Percentiles rank a stretch among this genome's conserved stretches.
Evolutionary conservation across 805 yeast genomes (phyloP).

Genomic region (Saccharomycopsis selenospora): DNA sequence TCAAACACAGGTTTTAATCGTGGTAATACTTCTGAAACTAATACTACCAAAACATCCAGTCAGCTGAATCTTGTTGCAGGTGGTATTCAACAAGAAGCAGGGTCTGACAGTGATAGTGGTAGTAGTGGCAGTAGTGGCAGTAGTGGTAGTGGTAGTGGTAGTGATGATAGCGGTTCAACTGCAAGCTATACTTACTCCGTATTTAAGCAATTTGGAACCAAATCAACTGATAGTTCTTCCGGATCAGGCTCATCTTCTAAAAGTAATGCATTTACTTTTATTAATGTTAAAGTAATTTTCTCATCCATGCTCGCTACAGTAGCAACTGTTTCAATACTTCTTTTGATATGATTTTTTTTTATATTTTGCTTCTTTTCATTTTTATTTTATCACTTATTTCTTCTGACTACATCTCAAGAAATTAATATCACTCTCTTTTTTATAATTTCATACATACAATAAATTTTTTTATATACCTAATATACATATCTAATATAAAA

Average conservation of each 20-base stretch:
- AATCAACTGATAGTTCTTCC: neutral
- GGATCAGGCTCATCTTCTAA: neutral
- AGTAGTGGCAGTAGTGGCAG: neutral
- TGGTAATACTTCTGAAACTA: conserved; percentile 22
- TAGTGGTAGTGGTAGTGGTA: conserved; percentile 1
- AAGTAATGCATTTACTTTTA: neutral
- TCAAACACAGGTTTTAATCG: conserved; percentile 65
- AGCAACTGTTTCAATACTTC: too few species aligned
- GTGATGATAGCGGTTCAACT: neutral
- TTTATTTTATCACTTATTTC: too few species aligned
- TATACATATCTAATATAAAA: too few species aligned
- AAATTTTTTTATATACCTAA: too few species aligned
- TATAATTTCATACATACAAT: too few species aligned
- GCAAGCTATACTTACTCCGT: conserved; percentile 11
- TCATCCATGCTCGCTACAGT: too few species aligned
- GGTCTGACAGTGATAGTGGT: conserved; percentile 7
- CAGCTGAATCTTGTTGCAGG: neutral
- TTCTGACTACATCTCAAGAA: too few species aligned
- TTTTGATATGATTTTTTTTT: too few species aligned
- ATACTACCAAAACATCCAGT: conserved; percentile 3
- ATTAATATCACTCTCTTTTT: too few species aligned
- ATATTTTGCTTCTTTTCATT: too few species aligned
- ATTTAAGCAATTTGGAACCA: conserved; percentile 15
- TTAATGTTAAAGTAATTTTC: neutral
- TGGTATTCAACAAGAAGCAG: conserved; percentile 11